These are phyloP conservation scores for Podaxis carcinomalis DNA, from an alignment of 768 basidiomycete species.

Conservation along the genomic window DNA sequence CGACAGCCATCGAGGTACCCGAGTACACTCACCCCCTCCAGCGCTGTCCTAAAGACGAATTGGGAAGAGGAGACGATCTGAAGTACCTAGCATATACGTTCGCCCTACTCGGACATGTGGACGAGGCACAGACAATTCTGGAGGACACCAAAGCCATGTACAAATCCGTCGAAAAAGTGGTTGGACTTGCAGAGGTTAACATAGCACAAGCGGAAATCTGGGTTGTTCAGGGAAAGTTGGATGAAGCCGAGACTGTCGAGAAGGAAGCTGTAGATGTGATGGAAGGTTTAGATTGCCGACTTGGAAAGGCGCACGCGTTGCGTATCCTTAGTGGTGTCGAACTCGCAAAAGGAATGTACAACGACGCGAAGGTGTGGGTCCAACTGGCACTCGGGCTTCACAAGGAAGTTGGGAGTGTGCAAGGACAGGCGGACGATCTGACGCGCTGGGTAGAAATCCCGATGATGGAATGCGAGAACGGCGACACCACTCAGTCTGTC, in stretches of 20 bases:
- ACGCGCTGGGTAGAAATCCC: background rate
- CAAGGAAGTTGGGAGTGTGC: conserved; percentile 12
- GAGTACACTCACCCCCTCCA: background rate
- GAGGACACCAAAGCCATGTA: conserved; percentile 4
- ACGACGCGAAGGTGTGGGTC: conserved; percentile 15
- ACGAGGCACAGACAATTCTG: background rate
- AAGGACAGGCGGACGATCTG: conserved; percentile 19
- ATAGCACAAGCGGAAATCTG: conserved; percentile 2
- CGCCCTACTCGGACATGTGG: background rate
- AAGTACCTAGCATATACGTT: conserved; percentile 4
- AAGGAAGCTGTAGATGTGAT: background rate
- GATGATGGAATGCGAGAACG: background rate
- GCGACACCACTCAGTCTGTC: background rate
- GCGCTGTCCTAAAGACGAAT: background rate
- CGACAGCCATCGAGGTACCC: background rate
- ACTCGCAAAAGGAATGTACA: conserved; percentile 17
- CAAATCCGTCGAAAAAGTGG: background rate
- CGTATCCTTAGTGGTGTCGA: conserved; percentile 14
- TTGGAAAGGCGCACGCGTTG: conserved; percentile 6
- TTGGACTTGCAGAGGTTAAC: conserved; percentile 1
- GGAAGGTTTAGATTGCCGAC: background rate
- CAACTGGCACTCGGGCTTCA: conserved; percentile 15
- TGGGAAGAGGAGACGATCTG: conserved; percentile 5
- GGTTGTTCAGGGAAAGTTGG: background rate
- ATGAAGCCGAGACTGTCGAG: background rate